Percentiles rank a stretch among this genome's conserved stretches.
Conservation (phyloP, 495 filamentous ascomycete genomes). For the Trichodelitschia bisporula region DNA sequence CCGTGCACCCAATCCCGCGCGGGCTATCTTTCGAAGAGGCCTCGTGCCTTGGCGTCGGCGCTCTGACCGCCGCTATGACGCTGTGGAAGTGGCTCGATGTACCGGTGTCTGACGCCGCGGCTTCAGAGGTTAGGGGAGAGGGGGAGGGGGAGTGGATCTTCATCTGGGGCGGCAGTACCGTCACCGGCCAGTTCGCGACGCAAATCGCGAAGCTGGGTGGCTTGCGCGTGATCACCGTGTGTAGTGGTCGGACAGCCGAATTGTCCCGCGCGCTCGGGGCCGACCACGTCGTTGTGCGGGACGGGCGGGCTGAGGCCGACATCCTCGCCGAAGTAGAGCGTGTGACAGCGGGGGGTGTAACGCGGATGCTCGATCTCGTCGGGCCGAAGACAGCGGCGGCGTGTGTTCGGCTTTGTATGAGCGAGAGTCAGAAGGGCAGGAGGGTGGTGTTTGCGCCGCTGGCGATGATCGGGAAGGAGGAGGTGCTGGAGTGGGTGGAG, state of each 20-base stretch:
- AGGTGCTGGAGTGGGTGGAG: not conserved
- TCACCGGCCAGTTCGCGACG: conserved; percentile 30
- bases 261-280: not conserved
- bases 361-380: not conserved
- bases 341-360: not conserved
- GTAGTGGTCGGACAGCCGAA: not conserved
- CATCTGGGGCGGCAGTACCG: conserved; percentile 44
- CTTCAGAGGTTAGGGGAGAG: not conserved
- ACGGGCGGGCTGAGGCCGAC: not conserved
- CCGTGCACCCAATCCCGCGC: conserved; percentile 1
- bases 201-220: conserved; percentile 36
- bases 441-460: not conserved
- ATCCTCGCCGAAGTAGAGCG: not conserved
- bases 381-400: not conserved
- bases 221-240: conserved; percentile 27
- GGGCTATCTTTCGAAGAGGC: conserved; percentile 22
- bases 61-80: conserved; percentile 30
- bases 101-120: not conserved
- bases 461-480: not conserved
- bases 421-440: not conserved
- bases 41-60: conserved; percentile 38
- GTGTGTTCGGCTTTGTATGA: not conserved
- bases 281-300: conserved; percentile 1
- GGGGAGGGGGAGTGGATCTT: conserved; percentile 34
- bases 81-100: conserved; percentile 16